Base-by-base conservation (phyloP, 1,139 yeast species). In the Pichia sp. region DNA sequence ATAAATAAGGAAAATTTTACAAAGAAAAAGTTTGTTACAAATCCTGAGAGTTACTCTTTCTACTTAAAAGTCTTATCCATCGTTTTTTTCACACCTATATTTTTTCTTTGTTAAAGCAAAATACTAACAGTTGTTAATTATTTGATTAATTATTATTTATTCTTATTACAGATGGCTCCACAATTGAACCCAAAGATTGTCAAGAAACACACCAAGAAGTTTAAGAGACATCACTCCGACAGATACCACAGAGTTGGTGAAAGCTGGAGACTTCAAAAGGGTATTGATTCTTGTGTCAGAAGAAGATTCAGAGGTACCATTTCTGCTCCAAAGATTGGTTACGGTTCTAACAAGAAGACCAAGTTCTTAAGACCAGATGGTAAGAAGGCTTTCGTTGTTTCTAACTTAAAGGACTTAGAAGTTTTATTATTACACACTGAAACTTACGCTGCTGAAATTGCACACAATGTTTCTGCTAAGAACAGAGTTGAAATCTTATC, bases 191-290 rank as follows among this genome's bases (percentile, higher is more conserved):
- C 96, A 76, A 89, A 87, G 88, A 91, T 93, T 77, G 96, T 91
- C 74, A 93, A 93, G 91, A 93, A 93, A 89, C 93, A 88, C 86
- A 73, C 89, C 71, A 85, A 85, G 80, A 84, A 84, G 82, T 93
- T 93, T 87, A 91, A 88, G 91, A 88, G 99, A 80, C 97, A 91
- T 74, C 98, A 93, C 80, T 88, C 96, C 72, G 99, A 93, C 85
- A 88, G 96, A 76, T 91, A 87, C 78, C 80, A 80, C 80, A 89
- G 98, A 76, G 96, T 91, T 62, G 76, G 88, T 65, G 96, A 87
- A 76, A 83, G 82, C 81, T 93, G 98, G 98, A 91, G 99, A 87
- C 91, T 91, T 79, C 98, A 93, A 78, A 91, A 89, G 87, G 99
- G 99, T 91, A 93, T 93, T 69, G 99, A 93, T 80, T 89, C 96